Base-by-base conservation (phyloP, 139 green algal species). In the Trebouxia sp. region DNA sequence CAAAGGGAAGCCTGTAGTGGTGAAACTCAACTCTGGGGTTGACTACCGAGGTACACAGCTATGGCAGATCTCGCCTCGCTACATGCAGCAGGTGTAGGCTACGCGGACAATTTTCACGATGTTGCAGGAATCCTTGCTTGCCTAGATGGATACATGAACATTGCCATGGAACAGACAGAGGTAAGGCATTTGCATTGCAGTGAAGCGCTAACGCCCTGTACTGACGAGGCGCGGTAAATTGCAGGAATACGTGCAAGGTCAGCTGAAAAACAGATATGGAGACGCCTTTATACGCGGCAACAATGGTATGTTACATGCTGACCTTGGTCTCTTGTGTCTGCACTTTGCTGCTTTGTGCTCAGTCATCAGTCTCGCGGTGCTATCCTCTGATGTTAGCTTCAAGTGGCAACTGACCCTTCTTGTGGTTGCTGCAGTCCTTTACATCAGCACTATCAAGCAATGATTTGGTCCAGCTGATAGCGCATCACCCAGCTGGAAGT, bases 131-230 rank as follows among this genome's bases (percentile, higher is more conserved):
- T 99, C 12, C 85, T 99, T 38, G 95, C 94, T 0, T 99, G 96
- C 84, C 80, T 99, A 42, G 97, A 99, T 85, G 97, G 97, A 30
- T 99, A 98, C 89, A 99, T 99, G 97, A 99, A 99, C 89, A 98
- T 99, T 48, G 97, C 97, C 1, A 98, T 99, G 96, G 97, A 99
- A 88, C 93, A 99, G 81, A 99, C 97, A 80, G 97, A 99, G 87
- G 93, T 94, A 51, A 1, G 80, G 12, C 20, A 62, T 38, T 22
- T 1, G 32, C 3, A 24, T 20, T 38, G 3, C 14, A 0, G 15
- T 45, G n/a, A 58, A 62, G 9, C 20, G 38, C 4, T n/a, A 78
- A 20, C 8, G 28, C 30, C 39, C n/a, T 53, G 47, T 24, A 30
- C 41, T 43, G n/a, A 79, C 38, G 3, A 79, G 0, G 1, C 74